Base-by-base conservation (phyloP, 2,329 filamentous ascomycete genomes). In the Aspergillus chevalieri region DNA sequence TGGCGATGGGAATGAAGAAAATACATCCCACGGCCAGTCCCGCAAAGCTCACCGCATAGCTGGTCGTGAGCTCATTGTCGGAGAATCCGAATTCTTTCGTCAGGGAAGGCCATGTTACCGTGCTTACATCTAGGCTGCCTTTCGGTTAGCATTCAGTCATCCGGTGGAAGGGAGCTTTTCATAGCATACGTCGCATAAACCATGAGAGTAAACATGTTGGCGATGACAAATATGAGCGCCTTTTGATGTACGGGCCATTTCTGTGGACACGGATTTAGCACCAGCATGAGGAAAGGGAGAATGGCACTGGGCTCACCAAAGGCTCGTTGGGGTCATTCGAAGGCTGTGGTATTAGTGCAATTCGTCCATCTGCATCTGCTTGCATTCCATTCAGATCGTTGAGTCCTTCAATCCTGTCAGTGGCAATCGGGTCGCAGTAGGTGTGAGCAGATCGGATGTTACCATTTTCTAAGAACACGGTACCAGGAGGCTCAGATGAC, bases 291-390 rank as follows among this genome's bases (percentile, higher is more conserved):
- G 21, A 22, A 22, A 22, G 21, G 6, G 2, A 5, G 12, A 7
- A 7, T 14, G 15, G 4, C 6, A n/a, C 7, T 3, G 43, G 17
- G 15, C 46, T 8, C 24, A 55, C 53, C 43, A 56, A 26, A 6
- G 54, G 54, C 36, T 61, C 60, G 47, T 64, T 62, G 0, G 62
- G 58, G 12, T 63, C 60, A 38, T 33, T 47, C 5, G 54, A 52
- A 19, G 54, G 52, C n/a, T 41, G 45, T 9, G 54, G 54, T 6
- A 52, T 43, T 1, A 54, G 52, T 6, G 50, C 42, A n/a, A 56
- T 22, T 22, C 45, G 38, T 19, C 44, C 50, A 19, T 46, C 42
- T 19, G 9, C 6, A 33, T 46, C 44, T 9, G 30, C 21, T 24
- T 44, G 43, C 6, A 44, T 9, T 4, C 46, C 46, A 7, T 42